Evolutionary conservation across 2,329 filamentous ascomycete species (phyloP), one percentile per base, ranked within the genome.

Genomic region (Pseudocercospora musae): DNA sequence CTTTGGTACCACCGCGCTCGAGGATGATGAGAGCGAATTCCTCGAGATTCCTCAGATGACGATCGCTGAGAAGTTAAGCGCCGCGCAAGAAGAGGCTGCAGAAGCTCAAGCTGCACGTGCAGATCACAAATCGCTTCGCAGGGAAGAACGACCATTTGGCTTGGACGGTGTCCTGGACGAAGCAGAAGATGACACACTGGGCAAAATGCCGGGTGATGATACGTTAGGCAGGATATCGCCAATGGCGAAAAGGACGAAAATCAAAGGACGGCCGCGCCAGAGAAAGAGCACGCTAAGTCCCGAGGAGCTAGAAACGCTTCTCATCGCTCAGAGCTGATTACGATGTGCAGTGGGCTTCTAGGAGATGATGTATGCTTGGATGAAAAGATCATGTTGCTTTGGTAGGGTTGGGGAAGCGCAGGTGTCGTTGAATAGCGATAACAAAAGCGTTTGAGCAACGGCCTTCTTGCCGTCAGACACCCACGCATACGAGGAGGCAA

Each of bases 241-340:
- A 56, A 66, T 73, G 60, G 69, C 73, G 62, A 72, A 75, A 71
- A 71, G 76, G 73, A 79, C 85, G 80, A 70, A 79, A 76, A 74
- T 83, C 78, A 73, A 80, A 75, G 70, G 86, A 73, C 74, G 88
- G 79, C 78, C 85, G 2, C 88, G 83, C 63, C 80, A 89, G 72
- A 82, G 90, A 72, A 83, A 90, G 73, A 92, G 89, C 71, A 93
- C 90, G 20, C 78, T 94, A 31, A 92, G 85, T 70, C 87, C 89
- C 2, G 89, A 88, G 81, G 90, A 94, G 76, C 76, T 93, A 71
- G 84, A 90, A 76, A 85, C 83, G 49, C 73, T 90, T 72, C 60
- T 76, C 18, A 58, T 56, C 9, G 63, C 49, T 29, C 59, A 66
- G 23, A 15, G 27, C 29, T 54, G 25, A 53, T 18, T 20, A 25